Base-by-base conservation (phyloP, 2,329 filamentous ascomycete genomes). In the Xylariomycetidae sp. region DNA sequence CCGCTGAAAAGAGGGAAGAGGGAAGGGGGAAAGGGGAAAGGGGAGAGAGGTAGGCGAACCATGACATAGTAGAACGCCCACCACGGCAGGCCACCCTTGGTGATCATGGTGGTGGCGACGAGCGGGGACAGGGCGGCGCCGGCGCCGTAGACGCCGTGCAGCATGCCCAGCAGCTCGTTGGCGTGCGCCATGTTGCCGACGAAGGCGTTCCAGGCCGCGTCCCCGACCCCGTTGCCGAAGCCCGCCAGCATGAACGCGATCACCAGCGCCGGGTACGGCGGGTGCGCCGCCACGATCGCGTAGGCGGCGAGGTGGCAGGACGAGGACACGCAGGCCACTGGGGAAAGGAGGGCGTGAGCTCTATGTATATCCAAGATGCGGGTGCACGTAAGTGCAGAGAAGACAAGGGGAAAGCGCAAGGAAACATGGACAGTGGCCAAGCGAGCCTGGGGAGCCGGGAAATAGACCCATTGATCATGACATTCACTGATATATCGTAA, bases 61-160 rank as follows among this genome's bases (percentile, higher is more conserved):
- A 87, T 83, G 26, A 86, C 60, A 50, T 85, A 86, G 57, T 87
- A 89, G 52, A 82, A 88, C 2, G 65, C 64, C 46, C 80, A 85
- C 83, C 83, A 89, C 0, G 65, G 65, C 31, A 80, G 43, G 5
- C 63, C 46, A 0, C 63, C 76, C 47, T 76, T 76, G 0, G 77
- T 77, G 23, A 87, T 75, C 68, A 89, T 74, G 0, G 70, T 71
- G 0, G 83, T 86, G 0, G 82, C 81, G 30, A 86, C 70, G 4
- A 87, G 54, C 0, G 83, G 83, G n/a, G 74, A 69, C 0, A 86
- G 59, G 0, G 82, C 76, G 1, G 79, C 83, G 0, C 84, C 82
- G 1, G 76, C 44, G 0, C 80, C 81, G 47, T 86, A 88, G 31
- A 74, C 73, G 0, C 72, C 79, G 46, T 86, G 82, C 16, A 87